Percentiles rank a stretch among this genome's conserved stretches.
Evolutionary conservation across 2,329 filamentous ascomycete genomes (phyloP).

Genomic region (Ophiostoma pallidulum): DNA sequence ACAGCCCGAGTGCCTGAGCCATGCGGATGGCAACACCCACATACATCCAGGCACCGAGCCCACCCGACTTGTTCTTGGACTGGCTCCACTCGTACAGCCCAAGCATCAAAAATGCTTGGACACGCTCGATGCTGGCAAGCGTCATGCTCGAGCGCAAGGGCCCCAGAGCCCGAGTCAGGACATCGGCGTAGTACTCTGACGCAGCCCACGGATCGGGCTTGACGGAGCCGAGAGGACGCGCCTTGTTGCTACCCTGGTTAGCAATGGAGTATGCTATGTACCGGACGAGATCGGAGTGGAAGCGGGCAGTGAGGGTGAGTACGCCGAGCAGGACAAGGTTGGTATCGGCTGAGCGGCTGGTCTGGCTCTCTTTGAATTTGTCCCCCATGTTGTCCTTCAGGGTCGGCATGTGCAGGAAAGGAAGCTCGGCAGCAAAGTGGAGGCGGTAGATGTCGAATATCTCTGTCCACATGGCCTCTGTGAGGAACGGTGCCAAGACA

Average conservation of each 20-base stretch:
- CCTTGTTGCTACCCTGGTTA: slow-evolving; percentile 25
- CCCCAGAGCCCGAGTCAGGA: slow-evolving; percentile 43
- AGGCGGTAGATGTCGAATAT: slow-evolving; percentile 61
- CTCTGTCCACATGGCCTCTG: slow-evolving; percentile 56
- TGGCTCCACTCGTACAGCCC: slow-evolving; percentile 64
- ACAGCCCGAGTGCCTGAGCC: slow-evolving; percentile 51
- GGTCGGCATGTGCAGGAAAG: slow-evolving; percentile 59
- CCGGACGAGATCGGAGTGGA: slow-evolving; percentile 51
- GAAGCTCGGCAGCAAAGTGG: slow-evolving; percentile 63
- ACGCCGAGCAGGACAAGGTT: slow-evolving; percentile 56
- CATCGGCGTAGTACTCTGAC: slow-evolving; percentile 55
- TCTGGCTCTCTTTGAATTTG: slow-evolving; percentile 27
- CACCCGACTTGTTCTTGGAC: slow-evolving; percentile 37
- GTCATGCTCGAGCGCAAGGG: slow-evolving; percentile 38
- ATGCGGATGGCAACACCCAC: slow-evolving; percentile 55
- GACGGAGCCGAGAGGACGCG: slow-evolving; percentile 24
- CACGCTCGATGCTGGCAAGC: slow-evolving; percentile 49
- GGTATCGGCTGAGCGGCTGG: slow-evolving; percentile 23
- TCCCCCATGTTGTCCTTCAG: slow-evolving; percentile 45
- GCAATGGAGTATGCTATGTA: slow-evolving; percentile 35
- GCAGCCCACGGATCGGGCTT: slow-evolving; percentile 43
- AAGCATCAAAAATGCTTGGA: slow-evolving; percentile 62
- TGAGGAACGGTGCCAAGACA: slow-evolving; percentile 52
- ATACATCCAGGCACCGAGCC: slow-evolving; percentile 55
- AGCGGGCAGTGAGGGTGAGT: slow-evolving; percentile 59